Evolutionary conservation across 352 stramenopile species (phyloP), one percentile per base, ranked within the genome.

Genomic region (Lagenidium giganteum): DNA sequence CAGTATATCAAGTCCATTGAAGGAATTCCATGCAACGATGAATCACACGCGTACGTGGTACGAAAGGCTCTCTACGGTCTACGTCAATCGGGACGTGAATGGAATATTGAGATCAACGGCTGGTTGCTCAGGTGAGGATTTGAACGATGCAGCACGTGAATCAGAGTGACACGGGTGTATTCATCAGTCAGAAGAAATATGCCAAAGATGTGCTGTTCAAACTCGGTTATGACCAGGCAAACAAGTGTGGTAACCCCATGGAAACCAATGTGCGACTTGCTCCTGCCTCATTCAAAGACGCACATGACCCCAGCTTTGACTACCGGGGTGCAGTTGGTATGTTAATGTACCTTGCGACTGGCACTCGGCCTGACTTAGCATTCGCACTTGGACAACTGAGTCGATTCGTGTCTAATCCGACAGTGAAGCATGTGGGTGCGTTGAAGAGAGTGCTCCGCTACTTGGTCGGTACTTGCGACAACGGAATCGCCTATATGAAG

Each of bases 291-390:
- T 25, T 35, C 20, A 1, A 43, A 42, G 24, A 34, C 3, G 14
- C 49, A 44, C 24, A 34, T 11, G 24, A 49, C 16, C 28, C 24
- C 4, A 45, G 8, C 5, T 56, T 56, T 23, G 39, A 56, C 21
- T 71, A 60, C 30, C 32, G 49, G 8, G 42, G 47, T 7, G 17
- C 46, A 1, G 21, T 65, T 7, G 51, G 44, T 8, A 52, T 42
- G 35, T 34, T 61, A 6, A 61, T 70, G 61, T 67, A 64, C 25
- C 33, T 70, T 9, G 48, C 47, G 0, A 64, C 62, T 8, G 44
- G 42, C 23, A 67, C 40, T 3, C n/a, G 51, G 8, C 47, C 51
- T 9, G 61, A 70, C 23, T 20, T 63, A 0, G 51, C 55, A 3
- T 70, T 46, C 41, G 44, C 36, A 8, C 16, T 70, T 3, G 51